A percentile compares a stretch with the other conserved stretches of the same genome.
These are phyloP conservation scores for Dactylellina parvicollis DNA, from an alignment of 2,329 filamentous ascomycete genomes.

Conservation along the genomic window DNA sequence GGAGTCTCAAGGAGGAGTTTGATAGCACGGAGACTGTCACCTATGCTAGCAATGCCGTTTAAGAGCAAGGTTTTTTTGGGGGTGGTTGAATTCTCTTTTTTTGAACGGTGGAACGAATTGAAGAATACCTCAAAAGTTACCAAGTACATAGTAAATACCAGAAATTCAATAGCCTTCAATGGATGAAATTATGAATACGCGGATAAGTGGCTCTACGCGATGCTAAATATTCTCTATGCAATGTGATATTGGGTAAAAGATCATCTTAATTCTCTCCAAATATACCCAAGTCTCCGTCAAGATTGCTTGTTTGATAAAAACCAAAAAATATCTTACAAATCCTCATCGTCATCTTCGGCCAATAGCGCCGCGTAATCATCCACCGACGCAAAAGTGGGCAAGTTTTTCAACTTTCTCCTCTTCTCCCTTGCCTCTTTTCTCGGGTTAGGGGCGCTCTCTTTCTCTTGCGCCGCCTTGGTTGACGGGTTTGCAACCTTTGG, in stretches of 20 bases:
- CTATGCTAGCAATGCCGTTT: conserved; percentile 78
- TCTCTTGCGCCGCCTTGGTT: conserved; percentile 57
- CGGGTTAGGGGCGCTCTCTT: conserved; percentile 53
- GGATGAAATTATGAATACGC: too few relatives aligned
- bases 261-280: too few relatives aligned
- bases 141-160: too few relatives aligned
- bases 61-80: conserved; percentile 40
- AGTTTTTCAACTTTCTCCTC: conserved; percentile 83
- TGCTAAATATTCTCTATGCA: too few relatives aligned
- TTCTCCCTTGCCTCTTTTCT: conserved; percentile 67
- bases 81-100: too few relatives aligned
- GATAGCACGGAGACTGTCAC: conserved; percentile 69
- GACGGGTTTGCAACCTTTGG: conserved; percentile 55
- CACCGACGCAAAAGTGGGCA: conserved; percentile 90
- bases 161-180: too few relatives aligned
- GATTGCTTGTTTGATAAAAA: neutral
- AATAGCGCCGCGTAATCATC: conserved; percentile 81
- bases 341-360: conserved; percentile 43
- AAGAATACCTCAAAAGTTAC: too few relatives aligned
- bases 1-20: conserved; percentile 81
- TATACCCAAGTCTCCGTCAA: too few relatives aligned
- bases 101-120: neutral
- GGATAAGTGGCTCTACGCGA: too few relatives aligned
- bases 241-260: too few relatives aligned
- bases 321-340: conserved; percentile 36